Percentiles rank a stretch among this genome's conserved stretches.
phyloP scores from a whole-genome alignment of 306 rosid genomes.

The Calophaca sinica region DNA sequence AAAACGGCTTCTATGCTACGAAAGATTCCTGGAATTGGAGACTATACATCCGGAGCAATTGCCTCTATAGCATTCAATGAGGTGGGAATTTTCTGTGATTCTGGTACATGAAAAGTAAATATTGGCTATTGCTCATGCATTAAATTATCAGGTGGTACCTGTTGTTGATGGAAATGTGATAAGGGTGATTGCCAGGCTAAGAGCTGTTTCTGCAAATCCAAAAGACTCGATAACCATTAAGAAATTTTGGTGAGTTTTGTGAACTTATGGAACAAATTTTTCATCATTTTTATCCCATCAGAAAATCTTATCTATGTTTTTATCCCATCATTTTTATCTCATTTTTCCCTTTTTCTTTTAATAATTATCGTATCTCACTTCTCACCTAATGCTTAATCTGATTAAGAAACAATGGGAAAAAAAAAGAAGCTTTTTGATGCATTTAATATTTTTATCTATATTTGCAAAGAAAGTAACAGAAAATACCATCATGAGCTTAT shows the following conservation, averaged over 20 bases:
- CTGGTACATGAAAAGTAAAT: conserved; percentile 35
- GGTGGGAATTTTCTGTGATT: conserved; percentile 56
- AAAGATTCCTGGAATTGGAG: conserved; percentile 84
- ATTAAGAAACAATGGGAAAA: too few relatives aligned
- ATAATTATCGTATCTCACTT: conserved; percentile 1
- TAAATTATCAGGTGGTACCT: conserved; percentile 76
- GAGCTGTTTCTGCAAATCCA: conserved; percentile 78
- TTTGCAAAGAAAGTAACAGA: too few relatives aligned
- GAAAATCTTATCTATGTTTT: neutral
- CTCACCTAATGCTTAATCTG: neutral
- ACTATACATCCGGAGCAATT: conserved; percentile 89
- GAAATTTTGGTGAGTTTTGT: conserved; percentile 79
- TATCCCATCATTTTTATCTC: neutral
- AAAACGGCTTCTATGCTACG: conserved; percentile 66
- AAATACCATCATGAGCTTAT: too few relatives aligned
- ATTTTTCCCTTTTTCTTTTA: neutral
- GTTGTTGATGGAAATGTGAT: conserved; percentile 97
- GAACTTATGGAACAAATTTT: conserved; percentile 35
- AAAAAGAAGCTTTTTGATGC: too few relatives aligned
- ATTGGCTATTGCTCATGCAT: conserved; percentile 43
- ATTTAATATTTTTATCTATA: too few relatives aligned
- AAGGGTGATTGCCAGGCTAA: conserved; percentile 86
- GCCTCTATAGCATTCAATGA: conserved; percentile 93
- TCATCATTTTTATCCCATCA: neutral
- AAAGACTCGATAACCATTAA: conserved; percentile 69